Base-by-base conservation (phyloP, 768 basidiomycete genomes). In the Hemileccinum rubropunctum region DNA sequence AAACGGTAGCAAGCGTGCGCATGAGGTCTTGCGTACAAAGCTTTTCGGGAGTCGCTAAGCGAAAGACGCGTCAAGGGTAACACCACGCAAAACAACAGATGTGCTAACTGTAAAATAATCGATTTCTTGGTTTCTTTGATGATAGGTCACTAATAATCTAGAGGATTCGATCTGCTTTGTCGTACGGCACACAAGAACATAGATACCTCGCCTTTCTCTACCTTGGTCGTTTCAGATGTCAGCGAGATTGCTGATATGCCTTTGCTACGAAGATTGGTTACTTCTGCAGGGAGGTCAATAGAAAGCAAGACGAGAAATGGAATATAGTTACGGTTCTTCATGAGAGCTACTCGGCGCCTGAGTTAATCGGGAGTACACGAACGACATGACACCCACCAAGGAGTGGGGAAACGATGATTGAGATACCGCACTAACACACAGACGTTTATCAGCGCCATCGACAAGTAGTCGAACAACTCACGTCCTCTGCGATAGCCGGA, bases 361-460 rank as follows among this genome's bases (percentile, higher is more conserved):
- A 58, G 40, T 35, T 4, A 37, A 28, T 7, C 8, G 10, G 38
- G 26, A 23, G 30, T 30, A 41, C 8, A 33, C 5, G 17, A 27
- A 20, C 15, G 33, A 11, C 10, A 36, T 10, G 7, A 18, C 8
- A 41, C 79, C 51, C 54, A 88, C 88, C 83, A 3, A 90, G 73
- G 12, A 92, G 73, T 20, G 89, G 90, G 1, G 89, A 91, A 20
- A 91, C 76, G 6, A 91, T 81, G 20, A 92, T 69, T 1, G 89
- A 85, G 21, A 91, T 65, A 7, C 89, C 90, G 35, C 71, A 71
- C 86, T 89, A 39, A 17, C 35, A 21, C 14, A 26, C 2, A 18
- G 3, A 18, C n/a, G 1, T 52, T 35, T 14, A 26, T 30, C 33
- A 21, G 14, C 15, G 12, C 3, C n/a, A 8, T 36, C 21, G 4